Percentiles rank a stretch among this genome's conserved stretches.
These are phyloP conservation scores for Tricholoma sp. DNA, from an alignment of 768 basidiomycete genomes.

Conservation along the genomic window DNA sequence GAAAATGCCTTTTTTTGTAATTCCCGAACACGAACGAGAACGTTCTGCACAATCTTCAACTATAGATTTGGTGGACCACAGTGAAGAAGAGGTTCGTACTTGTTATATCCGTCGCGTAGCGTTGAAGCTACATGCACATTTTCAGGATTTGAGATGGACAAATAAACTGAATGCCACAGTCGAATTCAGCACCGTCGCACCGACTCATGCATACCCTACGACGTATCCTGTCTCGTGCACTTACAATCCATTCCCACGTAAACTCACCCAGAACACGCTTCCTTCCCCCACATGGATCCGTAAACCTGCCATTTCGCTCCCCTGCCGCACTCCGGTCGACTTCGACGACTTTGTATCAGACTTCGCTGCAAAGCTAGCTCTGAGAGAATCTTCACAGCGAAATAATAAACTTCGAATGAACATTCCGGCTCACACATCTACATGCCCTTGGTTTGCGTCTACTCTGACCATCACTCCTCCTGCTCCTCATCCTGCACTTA, in stretches of 20 bases:
- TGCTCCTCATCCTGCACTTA: slow-evolving; percentile 14
- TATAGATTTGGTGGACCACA: slow-evolving; percentile 1
- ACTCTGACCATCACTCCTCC: background rate
- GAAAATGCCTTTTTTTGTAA: slow-evolving; percentile 20
- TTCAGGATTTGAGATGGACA: no score
- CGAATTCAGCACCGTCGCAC: background rate
- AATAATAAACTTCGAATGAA: no score
- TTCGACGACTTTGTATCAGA: slow-evolving; percentile 5
- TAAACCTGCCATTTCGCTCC: slow-evolving; percentile 17
- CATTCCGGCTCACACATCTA: no score
- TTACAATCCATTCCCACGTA: slow-evolving; percentile 10
- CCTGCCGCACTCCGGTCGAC: background rate
- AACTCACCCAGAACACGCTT: slow-evolving; percentile 14
- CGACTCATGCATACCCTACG: slow-evolving; percentile 23
- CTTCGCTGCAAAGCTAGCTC: slow-evolving; percentile 9
- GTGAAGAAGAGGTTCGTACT: background rate
- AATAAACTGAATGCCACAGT: no score
- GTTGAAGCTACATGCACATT: no score
- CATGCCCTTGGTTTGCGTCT: slow-evolving; percentile 1
- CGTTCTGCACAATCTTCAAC: slow-evolving; percentile 5
- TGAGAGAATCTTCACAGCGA: background rate
- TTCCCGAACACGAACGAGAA: slow-evolving; percentile 15
- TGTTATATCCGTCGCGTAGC: background rate
- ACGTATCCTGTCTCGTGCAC: slow-evolving; percentile 7
- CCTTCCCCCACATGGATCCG: slow-evolving; percentile 28